Percentiles rank a stretch among this genome's conserved stretches.
Evolutionary conservation across 164 flowering plant genomes (phyloP).

Genomic region (Kalanchoe fedtschenkoi): DNA sequence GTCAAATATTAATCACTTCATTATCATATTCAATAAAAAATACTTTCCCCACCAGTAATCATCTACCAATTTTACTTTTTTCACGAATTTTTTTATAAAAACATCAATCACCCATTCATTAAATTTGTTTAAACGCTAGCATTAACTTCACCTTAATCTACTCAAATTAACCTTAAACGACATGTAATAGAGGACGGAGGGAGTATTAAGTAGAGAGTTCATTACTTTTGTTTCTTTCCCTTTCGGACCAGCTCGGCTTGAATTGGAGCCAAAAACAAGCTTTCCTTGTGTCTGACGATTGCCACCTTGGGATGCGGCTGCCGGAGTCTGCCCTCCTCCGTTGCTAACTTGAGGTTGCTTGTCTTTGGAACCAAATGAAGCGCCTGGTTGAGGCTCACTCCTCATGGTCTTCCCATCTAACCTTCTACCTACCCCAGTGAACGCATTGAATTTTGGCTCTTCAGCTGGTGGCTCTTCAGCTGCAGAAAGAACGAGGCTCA

Average conservation of each 20-base stretch:
- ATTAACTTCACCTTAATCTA: too few species aligned
- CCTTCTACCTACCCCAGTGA: conserved; percentile 69
- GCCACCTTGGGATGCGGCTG: conserved; percentile 36
- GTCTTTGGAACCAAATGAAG: conserved; percentile 36
- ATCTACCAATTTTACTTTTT: too few species aligned
- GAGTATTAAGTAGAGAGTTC: not conserved
- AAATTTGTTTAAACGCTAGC: too few species aligned
- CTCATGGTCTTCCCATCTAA: conserved; percentile 77
- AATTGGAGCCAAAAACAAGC: conserved; percentile 82
- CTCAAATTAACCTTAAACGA: too few species aligned
- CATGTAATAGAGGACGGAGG: too few species aligned
- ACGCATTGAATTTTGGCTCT: conserved; percentile 76
- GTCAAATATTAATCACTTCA: too few species aligned
- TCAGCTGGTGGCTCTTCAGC: conserved; percentile 47
- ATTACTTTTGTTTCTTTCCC: not conserved
- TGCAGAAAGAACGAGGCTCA: too few species aligned
- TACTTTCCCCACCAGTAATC: too few species aligned
- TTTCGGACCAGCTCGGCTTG: conserved; percentile 15
- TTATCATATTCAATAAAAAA: too few species aligned
- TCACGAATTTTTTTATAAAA: too few species aligned
- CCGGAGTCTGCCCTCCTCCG: conserved; percentile 25
- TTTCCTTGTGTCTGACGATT: conserved; percentile 72
- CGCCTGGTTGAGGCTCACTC: conserved; percentile 26
- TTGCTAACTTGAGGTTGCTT: conserved; percentile 25
- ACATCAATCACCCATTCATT: too few species aligned